Evolutionary conservation across 2,329 filamentous ascomycete species (phyloP).

Genomic region (Talaromyces sp.): DNA sequence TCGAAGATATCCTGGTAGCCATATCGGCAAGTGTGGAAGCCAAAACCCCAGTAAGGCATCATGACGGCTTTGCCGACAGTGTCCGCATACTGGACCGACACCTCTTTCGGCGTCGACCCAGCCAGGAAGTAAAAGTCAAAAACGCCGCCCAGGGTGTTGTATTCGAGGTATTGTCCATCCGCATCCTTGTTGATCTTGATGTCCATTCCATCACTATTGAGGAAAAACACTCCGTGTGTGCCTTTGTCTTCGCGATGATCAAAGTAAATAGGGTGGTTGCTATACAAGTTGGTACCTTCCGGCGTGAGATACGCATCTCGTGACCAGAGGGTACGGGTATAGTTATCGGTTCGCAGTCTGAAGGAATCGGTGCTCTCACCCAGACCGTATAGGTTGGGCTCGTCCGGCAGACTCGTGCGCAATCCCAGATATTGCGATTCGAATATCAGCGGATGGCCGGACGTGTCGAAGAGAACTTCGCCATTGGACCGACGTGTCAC

Average conservation of each 20-base stretch:
- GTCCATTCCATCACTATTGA: slow-evolving; percentile 74
- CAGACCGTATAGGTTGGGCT: slow-evolving; percentile 71
- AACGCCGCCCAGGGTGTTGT: slow-evolving; percentile 72
- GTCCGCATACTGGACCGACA: slow-evolving; percentile 56
- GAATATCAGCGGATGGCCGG: slow-evolving; percentile 63
- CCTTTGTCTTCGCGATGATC: slow-evolving; percentile 58
- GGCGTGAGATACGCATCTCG: slow-evolving; percentile 63
- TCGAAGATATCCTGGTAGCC: slow-evolving; percentile 52
- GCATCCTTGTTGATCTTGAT: slow-evolving; percentile 64
- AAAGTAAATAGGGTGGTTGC: slow-evolving; percentile 70
- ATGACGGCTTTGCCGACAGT: slow-evolving; percentile 56
- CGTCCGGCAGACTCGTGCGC: slow-evolving; percentile 63
- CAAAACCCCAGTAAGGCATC: slow-evolving; percentile 62
- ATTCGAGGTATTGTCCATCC: slow-evolving; percentile 66
- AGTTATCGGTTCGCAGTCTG: slow-evolving; percentile 63
- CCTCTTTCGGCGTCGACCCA: slow-evolving; percentile 55
- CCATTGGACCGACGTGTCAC: slow-evolving; percentile 38
- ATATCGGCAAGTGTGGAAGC: slow-evolving; percentile 60
- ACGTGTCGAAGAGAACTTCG: slow-evolving; percentile 62
- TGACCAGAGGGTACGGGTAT: slow-evolving; percentile 66
- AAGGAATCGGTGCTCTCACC: slow-evolving; percentile 73
- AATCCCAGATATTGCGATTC: slow-evolving; percentile 74
- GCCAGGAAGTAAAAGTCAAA: slow-evolving; percentile 67
- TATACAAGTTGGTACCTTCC: slow-evolving; percentile 63
- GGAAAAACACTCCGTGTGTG: slow-evolving; percentile 63